Conservation (phyloP, 2,329 filamentous ascomycete genomes). For the Aspergillus fumigatiaffinis region DNA sequence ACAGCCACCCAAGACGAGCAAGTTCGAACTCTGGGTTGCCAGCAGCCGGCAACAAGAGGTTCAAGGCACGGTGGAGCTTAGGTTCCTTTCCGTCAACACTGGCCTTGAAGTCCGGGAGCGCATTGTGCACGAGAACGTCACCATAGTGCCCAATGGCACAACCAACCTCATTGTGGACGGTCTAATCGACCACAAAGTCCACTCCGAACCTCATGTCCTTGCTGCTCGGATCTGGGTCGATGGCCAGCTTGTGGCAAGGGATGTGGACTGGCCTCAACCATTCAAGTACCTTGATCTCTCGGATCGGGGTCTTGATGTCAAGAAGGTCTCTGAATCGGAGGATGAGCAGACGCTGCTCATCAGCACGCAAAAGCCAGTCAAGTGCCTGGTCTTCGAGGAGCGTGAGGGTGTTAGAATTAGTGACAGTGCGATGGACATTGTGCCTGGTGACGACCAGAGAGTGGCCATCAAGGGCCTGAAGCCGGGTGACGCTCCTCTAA, state of each 20-base stretch:
- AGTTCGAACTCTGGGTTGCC: slow-evolving; percentile 56
- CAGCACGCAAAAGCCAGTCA: slow-evolving; percentile 51
- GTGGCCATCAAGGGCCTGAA: slow-evolving; percentile 26
- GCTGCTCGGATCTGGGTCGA: slow-evolving; percentile 51
- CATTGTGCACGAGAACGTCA: slow-evolving; percentile 46
- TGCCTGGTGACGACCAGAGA: slow-evolving; percentile 55
- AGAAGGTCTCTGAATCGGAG: slow-evolving; percentile 29
- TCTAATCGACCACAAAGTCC: slow-evolving; percentile 46
- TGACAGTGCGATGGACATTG: slow-evolving; percentile 56
- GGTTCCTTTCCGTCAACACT: slow-evolving; percentile 53
- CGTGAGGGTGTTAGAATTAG: slow-evolving; percentile 50
- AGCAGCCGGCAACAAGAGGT: slow-evolving; percentile 42
- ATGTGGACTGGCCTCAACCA: slow-evolving; percentile 59
- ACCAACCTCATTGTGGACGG: slow-evolving; percentile 49
- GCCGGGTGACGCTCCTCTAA: slow-evolving; percentile 15
- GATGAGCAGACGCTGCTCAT: slow-evolving; percentile 37
- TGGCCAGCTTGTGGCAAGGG: slow-evolving; percentile 49
- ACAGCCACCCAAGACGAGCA: slow-evolving; percentile 50
- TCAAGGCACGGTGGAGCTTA: slow-evolving; percentile 35
- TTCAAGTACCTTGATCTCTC: slow-evolving; percentile 56
- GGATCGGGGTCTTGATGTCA: slow-evolving; percentile 47
- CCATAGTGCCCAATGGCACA: slow-evolving; percentile 52
- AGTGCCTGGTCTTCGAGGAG: slow-evolving; percentile 59
- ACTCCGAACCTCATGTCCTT: slow-evolving; percentile 54
- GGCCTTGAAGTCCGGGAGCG: slow-evolving; percentile 53